Evolutionary conservation across 208 protist genomes (phyloP), one percentile per base, ranked within the genome.

Genomic region (Acanthamoeba sp.): DNA sequence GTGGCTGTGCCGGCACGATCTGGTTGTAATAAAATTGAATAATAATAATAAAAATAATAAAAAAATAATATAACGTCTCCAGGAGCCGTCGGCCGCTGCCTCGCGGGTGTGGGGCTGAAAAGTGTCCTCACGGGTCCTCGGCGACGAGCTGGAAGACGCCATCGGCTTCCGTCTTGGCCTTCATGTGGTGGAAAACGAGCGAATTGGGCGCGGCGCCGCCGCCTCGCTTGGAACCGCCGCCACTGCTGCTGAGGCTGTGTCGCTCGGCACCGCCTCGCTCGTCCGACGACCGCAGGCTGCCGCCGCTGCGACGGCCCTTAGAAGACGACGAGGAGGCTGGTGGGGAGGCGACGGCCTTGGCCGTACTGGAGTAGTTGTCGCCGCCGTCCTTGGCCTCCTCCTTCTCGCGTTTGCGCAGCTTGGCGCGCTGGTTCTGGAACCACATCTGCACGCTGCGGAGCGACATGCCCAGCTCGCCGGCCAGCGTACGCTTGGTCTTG

Each of bases 391-490:
- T 82, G 34, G 36, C 71, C 71, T 82, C 71, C 71, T 82, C 71
- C 71, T 82, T 82, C 71, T 82, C 71, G 71, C 71, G 71, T 24
- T 82, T 82, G 24, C 95, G 50, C 14, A 87, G 78, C 82, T 96
- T 96, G 27, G 95, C 95, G 48, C 95, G 84, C 45, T 95, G 93
- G 80, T 96, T 96, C 78, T 96, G 95, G 90, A 96, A 96, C 95
- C 95, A 96, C 48, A 96, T 95, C 84, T 96, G 95, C 14, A 96
- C 94, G 52, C 95, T 48, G 38, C 95, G 76, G 0, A 42, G 71
- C 5, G 94, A 94, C 95, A 96, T 96, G 34, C 94, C 95, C 62
- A 96, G 76, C 62, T 95, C 92, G 32, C 89, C 92, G 66, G 95
- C 95, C 1, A 96, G 66, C 42, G 69, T 59, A 38, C 59, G 32